These are phyloP conservation scores for Aspergillus eucalypticola DNA, from an alignment of 2,329 filamentous ascomycete species.

Conservation along the genomic window DNA sequence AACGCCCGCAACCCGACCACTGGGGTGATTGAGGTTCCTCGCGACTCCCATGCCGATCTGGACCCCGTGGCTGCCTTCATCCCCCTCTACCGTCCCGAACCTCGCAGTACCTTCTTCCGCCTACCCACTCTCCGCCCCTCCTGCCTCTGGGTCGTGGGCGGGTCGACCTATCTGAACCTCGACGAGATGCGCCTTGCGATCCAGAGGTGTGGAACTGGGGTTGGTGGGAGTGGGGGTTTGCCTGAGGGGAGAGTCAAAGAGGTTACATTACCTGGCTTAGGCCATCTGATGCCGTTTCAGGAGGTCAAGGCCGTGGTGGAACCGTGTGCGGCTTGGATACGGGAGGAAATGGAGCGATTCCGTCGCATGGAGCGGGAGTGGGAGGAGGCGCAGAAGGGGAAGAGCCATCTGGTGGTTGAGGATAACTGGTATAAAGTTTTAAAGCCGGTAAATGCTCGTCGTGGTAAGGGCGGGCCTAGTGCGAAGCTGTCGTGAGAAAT, in stretches of 20 bases:
- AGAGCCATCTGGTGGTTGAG: not conserved
- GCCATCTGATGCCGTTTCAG: not conserved
- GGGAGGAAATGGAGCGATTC: not conserved
- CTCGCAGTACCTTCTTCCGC: not conserved
- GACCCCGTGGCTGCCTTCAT: not conserved
- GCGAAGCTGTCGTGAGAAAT: not conserved
- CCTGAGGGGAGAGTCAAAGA: not conserved
- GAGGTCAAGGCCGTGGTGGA: not conserved
- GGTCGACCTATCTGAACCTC: not conserved
- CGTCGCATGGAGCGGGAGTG: not conserved
- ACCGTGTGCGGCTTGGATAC: not conserved
- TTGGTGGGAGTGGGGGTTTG: not conserved
- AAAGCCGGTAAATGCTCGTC: not conserved
- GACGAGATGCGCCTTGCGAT: not conserved
- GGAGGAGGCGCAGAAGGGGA: not conserved
- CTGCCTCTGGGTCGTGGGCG: not conserved
- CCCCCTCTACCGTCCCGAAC: not conserved
- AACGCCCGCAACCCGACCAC: not conserved
- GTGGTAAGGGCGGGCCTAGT: not conserved
- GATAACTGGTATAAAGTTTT: not conserved
- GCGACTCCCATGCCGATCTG: slow-evolving; percentile 1
- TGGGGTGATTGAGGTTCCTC: not conserved
- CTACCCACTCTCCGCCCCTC: not conserved
- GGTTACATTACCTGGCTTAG: not conserved
- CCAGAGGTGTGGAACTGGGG: not conserved